Conservation (phyloP, 2,329 filamentous ascomycete genomes). For the Daldinia sp. region DNA sequence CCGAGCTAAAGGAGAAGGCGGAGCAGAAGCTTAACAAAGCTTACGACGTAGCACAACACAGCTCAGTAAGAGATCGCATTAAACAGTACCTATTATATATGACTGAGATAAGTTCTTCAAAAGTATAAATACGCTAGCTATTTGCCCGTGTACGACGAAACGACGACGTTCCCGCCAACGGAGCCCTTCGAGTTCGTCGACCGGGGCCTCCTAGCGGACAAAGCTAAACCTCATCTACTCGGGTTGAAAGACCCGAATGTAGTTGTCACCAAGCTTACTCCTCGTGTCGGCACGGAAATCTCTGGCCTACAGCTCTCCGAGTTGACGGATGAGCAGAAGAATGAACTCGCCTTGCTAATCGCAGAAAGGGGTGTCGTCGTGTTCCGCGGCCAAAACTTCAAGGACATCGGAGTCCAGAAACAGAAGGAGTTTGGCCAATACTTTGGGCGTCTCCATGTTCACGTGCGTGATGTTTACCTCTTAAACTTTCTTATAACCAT, state of each 20-base stretch:
- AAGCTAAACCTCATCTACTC: constrained; percentile 57
- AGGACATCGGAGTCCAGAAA: constrained; percentile 54
- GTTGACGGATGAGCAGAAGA: constrained; percentile 47
- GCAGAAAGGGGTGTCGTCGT: constrained; percentile 49
- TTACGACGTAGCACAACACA: constrained; percentile 43
- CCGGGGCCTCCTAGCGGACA: constrained; percentile 57
- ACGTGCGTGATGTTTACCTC: constrained; percentile 43
- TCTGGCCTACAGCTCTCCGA: constrained; percentile 47
- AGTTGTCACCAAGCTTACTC: constrained; percentile 46
- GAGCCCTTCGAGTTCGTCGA: constrained; percentile 58
- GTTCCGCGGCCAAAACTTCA: constrained; percentile 50
- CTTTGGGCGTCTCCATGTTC: constrained; percentile 57
- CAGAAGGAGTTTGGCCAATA: constrained; percentile 56
- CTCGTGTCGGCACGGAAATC: constrained; percentile 48
- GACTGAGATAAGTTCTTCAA: constrained; percentile 17
- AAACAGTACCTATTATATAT: too few relatives aligned
- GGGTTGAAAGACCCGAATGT: constrained; percentile 48
- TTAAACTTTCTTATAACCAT: neutral
- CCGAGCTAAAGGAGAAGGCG: constrained; percentile 41
- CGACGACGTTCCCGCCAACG: constrained; percentile 54
- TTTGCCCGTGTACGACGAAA: constrained; percentile 54
- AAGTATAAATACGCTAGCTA: constrained; percentile 54
- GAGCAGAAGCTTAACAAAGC: constrained; percentile 45
- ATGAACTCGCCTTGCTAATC: constrained; percentile 47
- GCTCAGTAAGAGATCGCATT: constrained; percentile 38